Evolutionary conservation across 2,329 filamentous ascomycete species (phyloP).

Genomic region (Pleomassaria siparia): DNA sequence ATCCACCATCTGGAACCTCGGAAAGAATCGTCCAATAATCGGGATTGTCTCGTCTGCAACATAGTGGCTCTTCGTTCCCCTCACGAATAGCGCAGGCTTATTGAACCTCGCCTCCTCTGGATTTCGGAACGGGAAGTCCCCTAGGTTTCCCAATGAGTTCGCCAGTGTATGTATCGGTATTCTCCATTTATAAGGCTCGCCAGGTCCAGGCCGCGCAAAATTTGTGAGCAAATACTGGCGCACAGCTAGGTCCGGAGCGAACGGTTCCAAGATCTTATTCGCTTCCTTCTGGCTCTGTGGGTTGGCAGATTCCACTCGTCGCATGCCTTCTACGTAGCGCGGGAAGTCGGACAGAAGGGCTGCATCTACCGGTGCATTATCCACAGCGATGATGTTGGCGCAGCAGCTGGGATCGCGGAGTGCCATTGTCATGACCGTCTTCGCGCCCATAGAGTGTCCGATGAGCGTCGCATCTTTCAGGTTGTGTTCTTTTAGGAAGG

Average conservation of each 20-base stretch:
- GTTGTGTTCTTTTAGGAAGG: conserved; percentile 72
- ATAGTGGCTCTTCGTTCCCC: conserved; percentile 76
- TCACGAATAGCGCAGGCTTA: conserved; percentile 77
- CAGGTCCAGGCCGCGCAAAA: conserved; percentile 59
- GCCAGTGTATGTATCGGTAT: conserved; percentile 75
- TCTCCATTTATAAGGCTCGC: conserved; percentile 68
- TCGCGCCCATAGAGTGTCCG: conserved; percentile 96
- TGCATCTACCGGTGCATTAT: conserved; percentile 88
- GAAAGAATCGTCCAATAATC: conserved; percentile 81
- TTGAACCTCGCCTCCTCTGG: conserved; percentile 68
- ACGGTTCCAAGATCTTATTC: conserved; percentile 73
- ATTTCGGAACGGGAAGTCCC: conserved; percentile 84
- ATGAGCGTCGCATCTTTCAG: conserved; percentile 76
- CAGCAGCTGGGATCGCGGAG: conserved; percentile 69
- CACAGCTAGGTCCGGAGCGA: conserved; percentile 73
- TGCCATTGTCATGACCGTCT: conserved; percentile 86
- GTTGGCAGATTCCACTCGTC: conserved; percentile 69
- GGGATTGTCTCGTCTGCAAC: conserved; percentile 78
- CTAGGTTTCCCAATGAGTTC: conserved; percentile 70
- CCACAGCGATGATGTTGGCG: conserved; percentile 75
- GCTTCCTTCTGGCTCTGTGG: conserved; percentile 74
- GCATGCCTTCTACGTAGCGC: conserved; percentile 83
- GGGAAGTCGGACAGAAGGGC: conserved; percentile 73
- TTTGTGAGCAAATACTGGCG: conserved; percentile 93
- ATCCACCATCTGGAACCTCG: conserved; percentile 70